These are phyloP conservation scores for Trichophyton equinum DNA, from an alignment of 2,329 filamentous ascomycete species.

Conservation along the genomic window DNA sequence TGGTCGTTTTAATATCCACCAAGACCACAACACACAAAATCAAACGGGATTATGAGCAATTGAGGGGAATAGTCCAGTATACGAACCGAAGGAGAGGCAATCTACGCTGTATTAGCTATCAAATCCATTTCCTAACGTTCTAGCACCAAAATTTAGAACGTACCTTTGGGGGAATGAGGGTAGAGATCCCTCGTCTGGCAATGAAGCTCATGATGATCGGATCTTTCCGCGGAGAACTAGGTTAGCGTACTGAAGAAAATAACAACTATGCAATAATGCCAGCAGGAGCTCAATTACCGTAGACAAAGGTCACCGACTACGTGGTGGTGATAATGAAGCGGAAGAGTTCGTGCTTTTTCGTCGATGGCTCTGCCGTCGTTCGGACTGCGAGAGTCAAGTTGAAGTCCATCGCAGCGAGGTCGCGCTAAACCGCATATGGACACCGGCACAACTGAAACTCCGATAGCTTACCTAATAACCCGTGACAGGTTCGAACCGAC, in stretches of 20 bases:
- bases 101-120: slow-evolving; percentile 42
- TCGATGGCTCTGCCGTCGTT: not conserved
- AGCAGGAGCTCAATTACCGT: not conserved
- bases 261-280: not conserved
- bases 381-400: slow-evolving; percentile 7
- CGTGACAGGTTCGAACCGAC: not conserved
- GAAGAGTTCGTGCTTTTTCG: not conserved
- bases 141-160: slow-evolving; percentile 18
- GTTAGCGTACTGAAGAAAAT: not conserved
- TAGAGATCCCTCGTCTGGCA: slow-evolving; percentile 81
- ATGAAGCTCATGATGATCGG: slow-evolving; percentile 76
- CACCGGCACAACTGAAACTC: not conserved
- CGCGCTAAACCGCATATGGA: slow-evolving; percentile 27
- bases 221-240: not conserved
- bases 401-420: slow-evolving; percentile 15
- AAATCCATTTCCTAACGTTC: slow-evolving; percentile 12
- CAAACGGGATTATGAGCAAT: not conserved
- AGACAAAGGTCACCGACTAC: not conserved
- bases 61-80: not conserved
- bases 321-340: not conserved
- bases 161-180: slow-evolving; percentile 98
- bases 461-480: not conserved
- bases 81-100: slow-evolving; percentile 75
- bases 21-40: not conserved
- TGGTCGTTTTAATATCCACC: not conserved